Evolutionary conservation across 2,329 filamentous ascomycete genomes (phyloP), one percentile per base, ranked within the genome.

Genomic region (Emydomyces testavorans): DNA sequence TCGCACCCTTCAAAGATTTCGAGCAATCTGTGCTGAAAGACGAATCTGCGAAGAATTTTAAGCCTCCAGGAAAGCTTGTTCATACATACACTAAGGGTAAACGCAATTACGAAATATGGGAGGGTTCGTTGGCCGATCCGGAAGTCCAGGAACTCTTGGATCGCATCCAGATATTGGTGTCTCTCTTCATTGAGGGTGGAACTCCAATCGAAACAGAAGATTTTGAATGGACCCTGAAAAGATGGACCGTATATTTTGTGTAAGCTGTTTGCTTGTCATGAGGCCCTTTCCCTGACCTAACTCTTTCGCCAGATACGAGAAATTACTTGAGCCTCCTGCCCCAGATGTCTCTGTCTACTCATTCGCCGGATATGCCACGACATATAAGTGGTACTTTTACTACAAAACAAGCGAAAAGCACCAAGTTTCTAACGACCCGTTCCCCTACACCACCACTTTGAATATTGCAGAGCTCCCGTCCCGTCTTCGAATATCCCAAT

Each of bases 171-270:
- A 79, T 95, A 48, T 71, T 94, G 29, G 78, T 89, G 4, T 79
- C 86, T 13, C 73, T 96, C 51, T 93, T 88, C 63, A 95, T 98
- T 52, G 93, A 98, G 64, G 92, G 86, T 23, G 92, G 89, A n/a
- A 84, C 79, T 3, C 79, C 79, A 31, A 80, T 95, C 38, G 77
- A 77, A 13, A 70, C 82, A 2, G 79, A 88, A 32, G 75, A 84
- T 45, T 76, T 82, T 0, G 83, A 89, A 52, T 82, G 79, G 73
- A 81, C 79, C 0, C 66, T 82, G 16, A 78, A 88, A 52, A 78
- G 90, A 58, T 98, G 92, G 92, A 88, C 85, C 0, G 69, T 96
- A n/a, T 96, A 88, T 67, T 80, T 94, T 56, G 71, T 94, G 48
- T 90, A 83, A 65, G 64, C 46, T 26, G 41, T 20, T 44, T 35